Evolutionary conservation across 2,329 filamentous ascomycete species (phyloP), one percentile per base, ranked within the genome.

Genomic region (Stagonosporopsis tanaceti): DNA sequence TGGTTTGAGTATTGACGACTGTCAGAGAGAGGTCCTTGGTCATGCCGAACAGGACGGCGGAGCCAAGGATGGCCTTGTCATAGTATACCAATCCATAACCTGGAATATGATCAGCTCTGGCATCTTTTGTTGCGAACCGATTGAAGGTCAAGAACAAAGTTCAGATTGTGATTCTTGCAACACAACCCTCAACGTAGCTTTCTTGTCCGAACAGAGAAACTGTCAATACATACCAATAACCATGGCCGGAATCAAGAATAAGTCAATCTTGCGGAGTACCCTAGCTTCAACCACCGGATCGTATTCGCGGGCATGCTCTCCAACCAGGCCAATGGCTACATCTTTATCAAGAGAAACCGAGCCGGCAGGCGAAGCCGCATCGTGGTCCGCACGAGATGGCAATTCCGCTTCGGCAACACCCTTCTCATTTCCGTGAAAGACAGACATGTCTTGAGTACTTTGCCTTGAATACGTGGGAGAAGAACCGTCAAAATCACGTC

Each of bases 41-140:
- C 89, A 93, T 91, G 62, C 90, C 90, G 70, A 93, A 92, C 12
- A 93, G 83, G 1, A 84, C 86, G 0, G 90, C 89, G 24, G 85
- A 87, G 17, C 90, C 90, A 2, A 93, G 80, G 60, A 93, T 92
- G 7, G 90, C 89, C 80, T 90, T 90, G 72, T 90, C 88, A 69
- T 89, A 89, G 74, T 89, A 90, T 0, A 90, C 87, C 32, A 90
- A 78, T 2, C 87, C 87, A 74, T 90, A 86, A 3, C 84, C 84
- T 65, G 22, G 9, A n/a, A 12, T 24, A 11, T 9, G 14, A n/a
- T 53, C 9, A 40, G 30, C 51, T 34, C 5, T 34, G 20, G 20
- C 20, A 20, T 20, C 20, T 20, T 20, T 20, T 20, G 20, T 20
- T 20, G 20, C 20, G 20, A 20, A 20, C 3, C 20, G 2, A 20